Conservation (phyloP, 768 basidiomycete species). For the Amanita brunnescens region DNA sequence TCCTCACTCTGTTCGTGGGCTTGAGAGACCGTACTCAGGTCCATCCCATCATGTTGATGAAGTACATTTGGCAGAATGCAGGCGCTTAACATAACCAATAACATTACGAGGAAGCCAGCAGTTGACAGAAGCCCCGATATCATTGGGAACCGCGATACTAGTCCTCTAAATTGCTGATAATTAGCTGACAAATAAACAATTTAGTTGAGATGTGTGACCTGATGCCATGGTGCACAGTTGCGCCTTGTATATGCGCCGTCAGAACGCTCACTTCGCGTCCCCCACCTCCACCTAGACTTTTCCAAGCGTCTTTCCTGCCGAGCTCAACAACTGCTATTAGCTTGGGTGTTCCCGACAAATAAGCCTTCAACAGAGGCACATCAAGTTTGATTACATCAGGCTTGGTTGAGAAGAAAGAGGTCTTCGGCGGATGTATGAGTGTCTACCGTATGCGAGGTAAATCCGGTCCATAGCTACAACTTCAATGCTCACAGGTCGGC, state of each 20-base stretch:
- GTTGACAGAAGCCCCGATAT: constrained; percentile 4
- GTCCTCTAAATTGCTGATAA: background rate
- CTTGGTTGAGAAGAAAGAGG: constrained; percentile 29
- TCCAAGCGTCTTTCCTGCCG: constrained; percentile 71
- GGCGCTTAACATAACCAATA: constrained; percentile 2
- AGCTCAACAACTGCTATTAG: constrained; percentile 58
- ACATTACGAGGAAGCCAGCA: background rate
- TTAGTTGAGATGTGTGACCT: constrained; percentile 33
- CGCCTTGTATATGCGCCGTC: constrained; percentile 52
- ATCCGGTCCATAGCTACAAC: background rate
- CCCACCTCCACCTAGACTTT: constrained; percentile 53
- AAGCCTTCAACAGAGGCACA: constrained; percentile 51
- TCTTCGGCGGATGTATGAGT: constrained; percentile 41
- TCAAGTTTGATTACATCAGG: constrained; percentile 38
- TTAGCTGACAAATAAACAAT: background rate
- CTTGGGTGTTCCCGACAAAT: constrained; percentile 36
- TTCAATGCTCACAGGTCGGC: constrained; percentile 51
- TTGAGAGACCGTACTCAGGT: background rate
- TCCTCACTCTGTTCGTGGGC: background rate
- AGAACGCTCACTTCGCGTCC: constrained; percentile 66
- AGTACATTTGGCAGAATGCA: constrained; percentile 5
- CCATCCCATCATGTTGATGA: background rate
- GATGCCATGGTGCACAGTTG: constrained; percentile 57
- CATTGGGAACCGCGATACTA: constrained; percentile 7
- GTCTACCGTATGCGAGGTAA: constrained; percentile 33